These are phyloP conservation scores for Leccinum incarnatum DNA, from an alignment of 768 basidiomycete genomes.

Conservation along the genomic window DNA sequence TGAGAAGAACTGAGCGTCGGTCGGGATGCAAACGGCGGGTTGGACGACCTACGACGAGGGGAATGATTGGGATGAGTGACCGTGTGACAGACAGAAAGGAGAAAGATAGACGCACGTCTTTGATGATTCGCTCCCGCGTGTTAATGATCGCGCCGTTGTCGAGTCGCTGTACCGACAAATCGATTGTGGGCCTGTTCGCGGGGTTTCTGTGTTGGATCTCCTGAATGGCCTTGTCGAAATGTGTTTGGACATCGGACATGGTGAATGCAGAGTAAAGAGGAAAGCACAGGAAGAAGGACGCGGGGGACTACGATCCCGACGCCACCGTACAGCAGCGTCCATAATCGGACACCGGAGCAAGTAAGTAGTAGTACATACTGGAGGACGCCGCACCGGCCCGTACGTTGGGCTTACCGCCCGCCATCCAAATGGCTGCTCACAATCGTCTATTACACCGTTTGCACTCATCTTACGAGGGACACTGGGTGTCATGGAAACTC, in stretches of 20 bases:
- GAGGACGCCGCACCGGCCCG: not conserved
- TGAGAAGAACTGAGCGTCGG: slow-evolving; percentile 76
- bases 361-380: not conserved
- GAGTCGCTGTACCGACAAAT: slow-evolving; percentile 25
- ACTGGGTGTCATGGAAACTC: not conserved
- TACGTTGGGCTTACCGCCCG: too few relatives aligned
- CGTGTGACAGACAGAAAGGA: not conserved
- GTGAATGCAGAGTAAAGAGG: slow-evolving; percentile 8
- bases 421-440: not conserved
- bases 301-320: not conserved
- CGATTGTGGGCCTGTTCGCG: slow-evolving; percentile 13
- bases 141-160: slow-evolving; percentile 25
- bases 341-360: not conserved
- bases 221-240: slow-evolving; percentile 29
- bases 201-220: slow-evolving; percentile 30
- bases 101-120: slow-evolving; percentile 19
- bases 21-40: slow-evolving; percentile 61
- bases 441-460: not conserved
- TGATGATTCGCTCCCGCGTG: slow-evolving; percentile 27
- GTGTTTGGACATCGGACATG: slow-evolving; percentile 21
- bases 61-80: not conserved
- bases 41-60: slow-evolving; percentile 53
- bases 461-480: not conserved
- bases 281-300: slow-evolving; percentile 8
- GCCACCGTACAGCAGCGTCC: slow-evolving; percentile 8